These are phyloP conservation scores for Skeletonema potamos DNA, from an alignment of 108 stramenopile species.

Conservation along the genomic window DNA sequence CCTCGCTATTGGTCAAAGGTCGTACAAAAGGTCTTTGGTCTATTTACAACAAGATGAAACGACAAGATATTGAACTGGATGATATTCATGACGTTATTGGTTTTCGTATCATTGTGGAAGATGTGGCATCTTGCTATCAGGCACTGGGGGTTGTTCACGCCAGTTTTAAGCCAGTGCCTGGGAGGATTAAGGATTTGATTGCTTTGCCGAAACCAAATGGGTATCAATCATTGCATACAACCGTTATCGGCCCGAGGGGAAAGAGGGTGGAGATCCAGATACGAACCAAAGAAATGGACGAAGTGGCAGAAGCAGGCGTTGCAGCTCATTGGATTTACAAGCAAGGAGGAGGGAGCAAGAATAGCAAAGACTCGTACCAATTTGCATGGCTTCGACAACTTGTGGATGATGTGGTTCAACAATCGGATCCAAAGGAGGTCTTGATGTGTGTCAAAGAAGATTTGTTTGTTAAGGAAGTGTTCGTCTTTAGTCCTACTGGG, in stretches of 20 bases:
- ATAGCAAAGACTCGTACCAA: constrained; percentile 6
- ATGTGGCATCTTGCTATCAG: constrained; percentile 30
- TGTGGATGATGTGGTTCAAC: constrained; percentile 12
- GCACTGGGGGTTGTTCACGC: constrained; percentile 13
- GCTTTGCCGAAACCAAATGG: constrained; percentile 60
- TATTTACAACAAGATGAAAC: constrained; percentile 31
- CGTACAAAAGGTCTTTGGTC: constrained; percentile 30
- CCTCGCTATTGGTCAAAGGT: constrained; percentile 9
- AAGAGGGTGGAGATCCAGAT: constrained; percentile 48
- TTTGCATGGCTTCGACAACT: constrained; percentile 31
- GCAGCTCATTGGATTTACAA: constrained; percentile 58
- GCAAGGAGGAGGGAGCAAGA: background rate
- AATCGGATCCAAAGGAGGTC: constrained; percentile 23
- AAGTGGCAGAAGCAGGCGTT: constrained; percentile 50
- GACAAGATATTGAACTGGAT: constrained; percentile 18
- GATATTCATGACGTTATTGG: constrained; percentile 24
- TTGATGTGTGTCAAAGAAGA: constrained; percentile 30
- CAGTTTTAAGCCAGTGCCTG: constrained; percentile 17
- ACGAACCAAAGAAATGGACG: constrained; percentile 52
- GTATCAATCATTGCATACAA: constrained; percentile 63
- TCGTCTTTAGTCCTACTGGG: constrained; percentile 27
- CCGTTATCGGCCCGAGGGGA: constrained; percentile 23
- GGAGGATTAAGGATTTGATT: constrained; percentile 65
- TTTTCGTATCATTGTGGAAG: constrained; percentile 35
- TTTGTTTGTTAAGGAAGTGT: constrained; percentile 23